Conservation (phyloP, 2,329 filamentous ascomycete genomes). For the Fusarium ambrosium region DNA sequence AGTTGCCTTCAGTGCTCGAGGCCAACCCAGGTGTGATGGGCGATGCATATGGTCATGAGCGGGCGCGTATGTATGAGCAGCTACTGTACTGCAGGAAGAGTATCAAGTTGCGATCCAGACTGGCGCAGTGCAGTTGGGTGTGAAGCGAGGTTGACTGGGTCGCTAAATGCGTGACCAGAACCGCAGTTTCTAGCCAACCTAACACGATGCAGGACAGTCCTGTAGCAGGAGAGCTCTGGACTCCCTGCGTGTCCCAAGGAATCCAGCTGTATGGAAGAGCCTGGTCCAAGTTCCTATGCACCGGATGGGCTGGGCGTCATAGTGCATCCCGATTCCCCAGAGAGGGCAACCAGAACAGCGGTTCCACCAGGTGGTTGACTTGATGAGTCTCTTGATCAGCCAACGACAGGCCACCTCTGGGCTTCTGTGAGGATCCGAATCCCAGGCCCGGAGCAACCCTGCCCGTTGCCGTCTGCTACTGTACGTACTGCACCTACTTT, state of each 20-base stretch:
- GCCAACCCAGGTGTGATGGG: not conserved
- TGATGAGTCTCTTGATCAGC: not conserved
- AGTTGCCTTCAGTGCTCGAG: not conserved
- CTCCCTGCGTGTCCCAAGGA: not conserved
- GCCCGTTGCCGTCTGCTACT: not conserved
- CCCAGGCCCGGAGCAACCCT: not conserved
- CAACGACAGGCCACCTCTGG: not conserved
- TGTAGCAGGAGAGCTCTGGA: not conserved
- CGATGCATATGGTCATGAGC: not conserved
- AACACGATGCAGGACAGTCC: not conserved
- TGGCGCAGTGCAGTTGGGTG: not conserved
- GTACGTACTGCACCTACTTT: not conserved
- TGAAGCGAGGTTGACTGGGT: not conserved
- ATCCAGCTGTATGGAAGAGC: conserved; percentile 4
- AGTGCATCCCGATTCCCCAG: not conserved
- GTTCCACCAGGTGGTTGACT: conserved; percentile 4
- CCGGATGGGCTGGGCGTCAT: conserved; percentile 4
- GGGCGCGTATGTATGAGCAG: not conserved
- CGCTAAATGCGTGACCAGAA: not conserved
- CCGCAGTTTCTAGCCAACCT: not conserved
- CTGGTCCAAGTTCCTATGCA: not conserved
- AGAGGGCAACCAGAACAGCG: not conserved
- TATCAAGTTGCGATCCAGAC: not conserved
- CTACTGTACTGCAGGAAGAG: not conserved
- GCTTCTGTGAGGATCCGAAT: conserved; percentile 3